Percentiles rank a stretch among this genome's conserved stretches.
Evolutionary conservation across 1,284 basidiomycete species (phyloP).

Genomic region (Naganishia cerealis): DNA sequence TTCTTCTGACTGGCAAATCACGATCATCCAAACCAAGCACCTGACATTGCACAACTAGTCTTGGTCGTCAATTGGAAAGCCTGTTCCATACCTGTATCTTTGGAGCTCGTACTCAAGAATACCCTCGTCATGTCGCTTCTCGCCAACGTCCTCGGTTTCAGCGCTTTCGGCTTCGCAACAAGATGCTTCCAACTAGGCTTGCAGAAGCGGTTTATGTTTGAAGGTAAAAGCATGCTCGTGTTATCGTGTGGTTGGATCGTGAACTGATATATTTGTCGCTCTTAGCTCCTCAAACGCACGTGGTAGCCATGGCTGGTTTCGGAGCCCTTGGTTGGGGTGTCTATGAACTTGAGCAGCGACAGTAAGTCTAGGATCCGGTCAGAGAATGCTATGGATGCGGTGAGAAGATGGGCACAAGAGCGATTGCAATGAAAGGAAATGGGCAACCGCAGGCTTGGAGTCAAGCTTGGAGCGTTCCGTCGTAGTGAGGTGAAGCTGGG

Average conservation of each 20-base stretch:
- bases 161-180: conserved; percentile 71
- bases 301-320: conserved; percentile 43
- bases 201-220: conserved; percentile 57
- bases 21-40: not conserved
- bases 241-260: not conserved
- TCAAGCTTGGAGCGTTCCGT: no score
- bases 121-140: conserved; percentile 64
- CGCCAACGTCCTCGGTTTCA: conserved; percentile 72
- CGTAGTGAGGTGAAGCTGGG: not conserved
- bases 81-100: no score
- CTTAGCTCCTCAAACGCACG: conserved; percentile 47
- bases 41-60: not conserved
- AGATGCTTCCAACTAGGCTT: conserved; percentile 78
- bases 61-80: not conserved
- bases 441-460: no score
- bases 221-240: conserved; percentile 39
- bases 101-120: not conserved
- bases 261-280: not conserved
- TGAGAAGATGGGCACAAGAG: not conserved
- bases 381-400: not conserved
- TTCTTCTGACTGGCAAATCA: no score
- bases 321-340: conserved; percentile 47
- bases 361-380: conserved; percentile 44
- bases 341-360: conserved; percentile 47
- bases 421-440: no score